Percentiles rank a stretch among this genome's conserved stretches.
Evolutionary conservation across 164 flowering plant genomes (phyloP).

Genomic region (Amborella trichopoda): DNA sequence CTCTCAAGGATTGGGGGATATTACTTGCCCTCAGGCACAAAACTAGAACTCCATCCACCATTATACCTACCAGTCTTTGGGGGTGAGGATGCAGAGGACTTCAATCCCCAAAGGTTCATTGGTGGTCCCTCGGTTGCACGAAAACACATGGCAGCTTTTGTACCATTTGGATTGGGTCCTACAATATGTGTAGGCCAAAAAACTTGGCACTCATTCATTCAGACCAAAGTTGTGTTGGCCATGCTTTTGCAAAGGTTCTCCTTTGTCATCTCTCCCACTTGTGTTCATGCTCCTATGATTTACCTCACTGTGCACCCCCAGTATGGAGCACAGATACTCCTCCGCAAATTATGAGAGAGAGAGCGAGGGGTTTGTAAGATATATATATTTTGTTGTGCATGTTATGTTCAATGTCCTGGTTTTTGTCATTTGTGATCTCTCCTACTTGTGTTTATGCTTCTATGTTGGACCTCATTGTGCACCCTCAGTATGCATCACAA

Average conservation of each 20-base stretch:
- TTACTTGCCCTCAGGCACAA: neutral
- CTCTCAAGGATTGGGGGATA: conserved; percentile 4
- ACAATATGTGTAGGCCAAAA: conserved; percentile 4
- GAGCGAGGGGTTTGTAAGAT: too few species aligned
- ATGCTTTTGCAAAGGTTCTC: conserved; percentile 4
- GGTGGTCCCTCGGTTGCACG: neutral
- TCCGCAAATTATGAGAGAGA: conserved; percentile 3
- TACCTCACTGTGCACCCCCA: conserved; percentile 3
- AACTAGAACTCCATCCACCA: too few species aligned
- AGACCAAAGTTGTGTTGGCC: conserved; percentile 1
- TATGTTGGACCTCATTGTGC: neutral
- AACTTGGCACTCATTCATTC: neutral
- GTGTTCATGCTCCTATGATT: conserved; percentile 5
- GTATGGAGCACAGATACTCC: conserved; percentile 3
- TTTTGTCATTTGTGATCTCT: neutral
- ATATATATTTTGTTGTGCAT: too few species aligned
- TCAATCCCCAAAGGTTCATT: conserved; percentile 5
- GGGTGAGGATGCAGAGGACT: conserved; percentile 2
- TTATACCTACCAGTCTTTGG: neutral
- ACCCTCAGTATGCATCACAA: neutral
- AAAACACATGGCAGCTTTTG: conserved; percentile 1
- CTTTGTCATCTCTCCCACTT: conserved; percentile 1
- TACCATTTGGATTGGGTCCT: conserved; percentile 7
- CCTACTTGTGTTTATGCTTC: neutral
- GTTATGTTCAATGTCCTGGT: too few species aligned